Evolutionary conservation across 345 rosid genomes (phyloP), one percentile per base, ranked within the genome.

Genomic region (Pistacia vera): DNA sequence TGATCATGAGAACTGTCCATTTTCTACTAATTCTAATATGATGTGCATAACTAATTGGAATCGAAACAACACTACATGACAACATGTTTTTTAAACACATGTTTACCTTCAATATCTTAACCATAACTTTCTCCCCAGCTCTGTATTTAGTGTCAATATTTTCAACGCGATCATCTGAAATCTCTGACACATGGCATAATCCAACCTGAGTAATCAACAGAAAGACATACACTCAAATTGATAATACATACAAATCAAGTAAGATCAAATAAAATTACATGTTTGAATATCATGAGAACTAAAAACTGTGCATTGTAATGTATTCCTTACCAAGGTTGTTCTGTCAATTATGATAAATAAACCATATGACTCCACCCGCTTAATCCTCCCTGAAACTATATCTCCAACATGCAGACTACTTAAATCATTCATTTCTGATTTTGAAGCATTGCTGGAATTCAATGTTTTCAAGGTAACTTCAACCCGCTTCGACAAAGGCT

Each of bases 361-460:
- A 41, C 99, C 99, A 75, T 86, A 96, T 60, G 88, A 58, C 79
- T 96, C 98, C 79, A 93, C 92, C 75, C 95, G 91, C 84, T 81
- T 93, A 80, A 96, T 86, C 73, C 60, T 80, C 57, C 99, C 98
- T 14, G 87, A 82, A 75, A 92, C 82, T 65, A 81, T 66, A 35
- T 87, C 92, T 63, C 98, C 98, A 75, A 86, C 83, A 70, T 75
- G 86, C 77, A 96, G 82, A 62, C 72, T 70, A 76, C 88, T 88
- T 56, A 88, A 74, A 81, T 90, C 90, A 78, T 80, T 79, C 66
- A 78, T 74, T 74, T 75, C 85, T 73, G 94, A 86, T 86, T 86
- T 89, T 61, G 82, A 35, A 18, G 74, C 78, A 46, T 62, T 74
- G 75, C 81, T 79, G 58, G 84, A 79, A 82, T 83, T 78, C 59